These are phyloP conservation scores for Spongiforma sp. DNA, from an alignment of 1,284 basidiomycete genomes.

Conservation along the genomic window DNA sequence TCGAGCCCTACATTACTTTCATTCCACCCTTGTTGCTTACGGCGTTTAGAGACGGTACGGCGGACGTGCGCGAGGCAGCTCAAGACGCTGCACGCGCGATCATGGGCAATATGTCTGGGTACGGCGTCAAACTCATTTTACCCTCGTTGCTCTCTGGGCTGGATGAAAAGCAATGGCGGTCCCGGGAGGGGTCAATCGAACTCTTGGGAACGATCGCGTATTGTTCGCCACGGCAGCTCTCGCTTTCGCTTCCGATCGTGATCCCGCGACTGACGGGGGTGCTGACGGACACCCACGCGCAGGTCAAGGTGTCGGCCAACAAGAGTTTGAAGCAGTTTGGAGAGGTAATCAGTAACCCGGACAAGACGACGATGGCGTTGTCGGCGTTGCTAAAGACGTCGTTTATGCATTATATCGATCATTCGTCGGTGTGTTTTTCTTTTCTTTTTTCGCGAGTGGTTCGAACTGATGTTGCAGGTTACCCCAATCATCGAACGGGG, in stretches of 20 bases:
- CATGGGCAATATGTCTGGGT: conserved; percentile 95
- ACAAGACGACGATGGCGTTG: too few relatives aligned
- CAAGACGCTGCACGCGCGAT: conserved; percentile 93
- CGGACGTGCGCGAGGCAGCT: conserved; percentile 95
- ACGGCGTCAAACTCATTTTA: conserved; percentile 95
- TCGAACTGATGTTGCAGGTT: conserved; percentile 54
- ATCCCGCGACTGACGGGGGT: conserved; percentile 96
- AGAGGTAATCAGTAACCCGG: conserved; percentile 93
- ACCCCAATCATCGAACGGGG: conserved; percentile 97
- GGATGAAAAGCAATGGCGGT: conserved; percentile 99
- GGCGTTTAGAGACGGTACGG: conserved; percentile 88
- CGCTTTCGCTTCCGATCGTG: conserved; percentile 94
- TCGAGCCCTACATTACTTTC: conserved; percentile 93
- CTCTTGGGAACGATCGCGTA: conserved; percentile 99
- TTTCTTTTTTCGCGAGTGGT: neutral
- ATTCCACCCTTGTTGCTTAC: conserved; percentile 88
- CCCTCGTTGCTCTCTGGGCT: conserved; percentile 91
- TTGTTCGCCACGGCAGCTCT: conserved; percentile 95
- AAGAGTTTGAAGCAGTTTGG: conserved; percentile 98
- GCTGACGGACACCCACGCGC: conserved; percentile 96
- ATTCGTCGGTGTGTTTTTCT: conserved; percentile 84
- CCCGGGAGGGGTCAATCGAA: conserved; percentile 98
- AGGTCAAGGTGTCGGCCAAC: conserved; percentile 94
- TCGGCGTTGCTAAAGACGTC: too few relatives aligned
- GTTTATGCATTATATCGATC: conserved; percentile 99